Evolutionary conservation across 2,329 filamentous ascomycete species (phyloP).

Genomic region (Pseudogymnoascus sp.): DNA sequence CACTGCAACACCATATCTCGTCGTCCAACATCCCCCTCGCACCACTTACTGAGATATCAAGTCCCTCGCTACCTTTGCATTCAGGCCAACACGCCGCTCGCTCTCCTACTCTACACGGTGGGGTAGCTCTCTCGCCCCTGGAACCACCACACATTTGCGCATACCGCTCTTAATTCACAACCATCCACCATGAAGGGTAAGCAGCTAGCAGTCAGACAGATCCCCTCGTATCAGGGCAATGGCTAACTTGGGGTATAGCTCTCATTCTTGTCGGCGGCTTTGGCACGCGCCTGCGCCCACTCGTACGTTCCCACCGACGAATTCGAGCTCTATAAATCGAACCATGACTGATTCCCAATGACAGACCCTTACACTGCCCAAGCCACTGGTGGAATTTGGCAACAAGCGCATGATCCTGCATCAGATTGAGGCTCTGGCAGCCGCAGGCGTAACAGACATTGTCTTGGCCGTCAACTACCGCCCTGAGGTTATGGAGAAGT

Average conservation of each 20-base stretch:
- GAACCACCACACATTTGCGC: neutral
- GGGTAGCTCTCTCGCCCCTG: constrained; percentile 4
- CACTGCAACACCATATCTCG: constrained; percentile 3
- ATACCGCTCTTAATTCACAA: constrained; percentile 10
- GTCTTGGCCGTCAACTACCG: constrained; percentile 98
- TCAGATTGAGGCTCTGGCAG: constrained; percentile 90
- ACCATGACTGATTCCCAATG: constrained; percentile 1
- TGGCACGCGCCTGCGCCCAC: constrained; percentile 91
- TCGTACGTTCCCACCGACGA: constrained; percentile 53
- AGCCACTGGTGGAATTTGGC: constrained; percentile 94
- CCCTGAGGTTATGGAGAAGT: constrained; percentile 93
- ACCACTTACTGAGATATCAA: neutral
- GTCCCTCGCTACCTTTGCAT: neutral
- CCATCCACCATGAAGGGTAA: constrained; percentile 27
- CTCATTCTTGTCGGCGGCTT: constrained; percentile 99
- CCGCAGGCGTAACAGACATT: constrained; percentile 91
- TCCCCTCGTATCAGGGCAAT: neutral
- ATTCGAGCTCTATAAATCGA: constrained; percentile 1
- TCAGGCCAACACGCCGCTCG: neutral
- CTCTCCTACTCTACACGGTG: neutral
- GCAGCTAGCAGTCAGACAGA: constrained; percentile 8
- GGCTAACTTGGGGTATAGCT: constrained; percentile 44
- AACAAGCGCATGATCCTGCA: constrained; percentile 99
- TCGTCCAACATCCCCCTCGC: neutral
- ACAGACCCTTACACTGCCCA: constrained; percentile 91